phyloP scores from a whole-genome alignment of 768 basidiomycete genomes.

The Cyclocybe aegerita region DNA sequence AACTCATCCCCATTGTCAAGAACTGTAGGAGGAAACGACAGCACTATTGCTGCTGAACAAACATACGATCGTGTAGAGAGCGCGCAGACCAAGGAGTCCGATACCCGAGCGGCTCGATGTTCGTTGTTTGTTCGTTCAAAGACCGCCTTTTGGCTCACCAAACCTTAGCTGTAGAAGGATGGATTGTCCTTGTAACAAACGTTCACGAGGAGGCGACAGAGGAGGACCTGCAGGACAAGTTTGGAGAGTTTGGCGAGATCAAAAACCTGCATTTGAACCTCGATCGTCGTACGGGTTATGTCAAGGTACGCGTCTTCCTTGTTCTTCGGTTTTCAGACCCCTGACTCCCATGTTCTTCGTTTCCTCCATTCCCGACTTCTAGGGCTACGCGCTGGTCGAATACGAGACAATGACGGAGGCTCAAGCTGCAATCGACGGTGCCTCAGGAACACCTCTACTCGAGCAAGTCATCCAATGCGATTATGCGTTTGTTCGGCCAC shows the following conservation, averaged over 20 bases:
- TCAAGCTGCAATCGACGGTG: conserved; percentile 89
- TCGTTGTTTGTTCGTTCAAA: conserved; percentile 29
- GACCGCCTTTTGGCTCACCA: conserved; percentile 1
- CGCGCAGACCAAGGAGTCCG: conserved; percentile 58
- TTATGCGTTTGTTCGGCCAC: conserved; percentile 89
- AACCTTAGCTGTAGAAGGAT: conserved; percentile 88
- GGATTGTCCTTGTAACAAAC: conserved; percentile 96
- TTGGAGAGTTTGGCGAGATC: conserved; percentile 95
- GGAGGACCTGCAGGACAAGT: conserved; percentile 95
- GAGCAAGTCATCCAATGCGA: conserved; percentile 90
- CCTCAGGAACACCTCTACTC: conserved; percentile 77
- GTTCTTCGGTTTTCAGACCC: not conserved
- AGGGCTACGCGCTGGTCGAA: conserved; percentile 98
- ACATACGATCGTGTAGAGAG: conserved; percentile 83
- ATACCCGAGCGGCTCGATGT: conserved; percentile 87
- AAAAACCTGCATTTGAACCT: conserved; percentile 97
- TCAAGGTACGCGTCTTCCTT: conserved; percentile 65
- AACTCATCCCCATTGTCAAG: conserved; percentile 1
- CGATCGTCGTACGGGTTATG: conserved; percentile 96
- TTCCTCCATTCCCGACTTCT: not conserved
- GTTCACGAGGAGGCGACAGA: conserved; percentile 99
- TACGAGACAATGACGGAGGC: conserved; percentile 96
- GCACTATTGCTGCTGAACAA: conserved; percentile 56
- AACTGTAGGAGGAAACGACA: conserved; percentile 60
- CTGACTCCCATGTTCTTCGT: not conserved